Conservation (phyloP, 1,284 basidiomycete species). For the Cutaneotrichosporon sp. region DNA sequence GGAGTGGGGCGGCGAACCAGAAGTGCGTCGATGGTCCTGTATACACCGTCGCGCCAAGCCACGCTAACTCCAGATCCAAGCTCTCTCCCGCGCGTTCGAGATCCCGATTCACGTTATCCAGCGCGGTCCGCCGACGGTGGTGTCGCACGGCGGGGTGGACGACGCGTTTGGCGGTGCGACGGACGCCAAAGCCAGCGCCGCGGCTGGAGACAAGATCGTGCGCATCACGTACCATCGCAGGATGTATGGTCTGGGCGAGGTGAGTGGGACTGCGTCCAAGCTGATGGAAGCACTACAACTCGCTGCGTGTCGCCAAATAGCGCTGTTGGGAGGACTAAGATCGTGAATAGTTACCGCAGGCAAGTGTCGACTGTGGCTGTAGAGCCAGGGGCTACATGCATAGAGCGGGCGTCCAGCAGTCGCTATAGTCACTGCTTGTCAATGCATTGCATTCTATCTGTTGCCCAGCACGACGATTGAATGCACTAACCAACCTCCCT, state of each 20-base stretch:
- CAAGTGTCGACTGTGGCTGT: no score
- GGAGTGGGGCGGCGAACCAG: constrained; percentile 95
- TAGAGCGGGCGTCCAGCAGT: no score
- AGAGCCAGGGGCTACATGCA: no score
- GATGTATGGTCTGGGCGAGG: constrained; percentile 92
- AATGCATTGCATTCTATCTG: no score
- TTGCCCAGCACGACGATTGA: no score
- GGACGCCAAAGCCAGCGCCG: constrained; percentile 42
- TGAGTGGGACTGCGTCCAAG: constrained; percentile 48
- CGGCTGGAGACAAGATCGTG: constrained; percentile 54
- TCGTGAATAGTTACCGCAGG: no score
- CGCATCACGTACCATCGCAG: constrained; percentile 84
- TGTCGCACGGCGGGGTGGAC: constrained; percentile 60
- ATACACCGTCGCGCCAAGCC: no score
- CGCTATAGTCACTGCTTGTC: no score
- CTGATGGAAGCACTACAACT: constrained; percentile 3
- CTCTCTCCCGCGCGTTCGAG: constrained; percentile 74
- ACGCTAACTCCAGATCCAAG: constrained; percentile 62
- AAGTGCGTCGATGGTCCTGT: no score
- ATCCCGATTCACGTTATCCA: constrained; percentile 92
- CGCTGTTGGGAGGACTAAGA: no score
- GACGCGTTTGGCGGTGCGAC: constrained; percentile 43
- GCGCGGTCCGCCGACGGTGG: constrained; percentile 70
- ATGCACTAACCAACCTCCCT: no score
- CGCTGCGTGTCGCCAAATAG: not conserved